These are phyloP conservation scores for Trypanosoma grayi DNA, from an alignment of 208 protist species.

Conservation along the genomic window DNA sequence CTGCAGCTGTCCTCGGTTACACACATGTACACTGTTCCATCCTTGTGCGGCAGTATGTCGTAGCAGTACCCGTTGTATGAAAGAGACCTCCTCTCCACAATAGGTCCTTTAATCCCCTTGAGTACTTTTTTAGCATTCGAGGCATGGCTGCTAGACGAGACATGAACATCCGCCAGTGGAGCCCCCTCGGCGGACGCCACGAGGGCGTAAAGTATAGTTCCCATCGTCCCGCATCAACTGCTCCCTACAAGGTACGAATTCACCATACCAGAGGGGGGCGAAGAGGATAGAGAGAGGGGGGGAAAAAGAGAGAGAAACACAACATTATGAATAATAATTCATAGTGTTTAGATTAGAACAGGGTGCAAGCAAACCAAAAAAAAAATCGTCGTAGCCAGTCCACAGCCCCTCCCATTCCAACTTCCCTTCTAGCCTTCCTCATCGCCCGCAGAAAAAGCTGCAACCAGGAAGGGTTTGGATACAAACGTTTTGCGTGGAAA, in stretches of 20 bases:
- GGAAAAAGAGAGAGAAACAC: too few relatives aligned
- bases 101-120: constrained; percentile 6
- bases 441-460: too few relatives aligned
- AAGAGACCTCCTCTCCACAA: constrained; percentile 14
- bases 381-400: too few relatives aligned
- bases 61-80: constrained; percentile 19
- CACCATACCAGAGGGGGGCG: too few relatives aligned
- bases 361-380: neutral
- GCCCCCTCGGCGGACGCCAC: constrained; percentile 13
- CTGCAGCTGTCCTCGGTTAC: constrained; percentile 20
- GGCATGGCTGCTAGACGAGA: neutral
- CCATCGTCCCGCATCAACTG: constrained; percentile 12
- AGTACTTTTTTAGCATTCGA: constrained; percentile 17
- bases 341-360: too few relatives aligned
- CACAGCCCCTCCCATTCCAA: too few relatives aligned
- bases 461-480: too few relatives aligned
- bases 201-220: constrained; percentile 16
- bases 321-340: too few relatives aligned
- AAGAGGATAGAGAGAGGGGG: too few relatives aligned
- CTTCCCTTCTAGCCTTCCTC: too few relatives aligned
- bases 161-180: constrained; percentile 9
- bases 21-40: constrained; percentile 22
- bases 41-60: constrained; percentile 19
- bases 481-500: too few relatives aligned
- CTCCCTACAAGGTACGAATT: too few relatives aligned